Evolutionary conservation across 108 stramenopile species (phyloP), one percentile per base, ranked within the genome.

Genomic region (Chaetoceros tenuissimus): DNA sequence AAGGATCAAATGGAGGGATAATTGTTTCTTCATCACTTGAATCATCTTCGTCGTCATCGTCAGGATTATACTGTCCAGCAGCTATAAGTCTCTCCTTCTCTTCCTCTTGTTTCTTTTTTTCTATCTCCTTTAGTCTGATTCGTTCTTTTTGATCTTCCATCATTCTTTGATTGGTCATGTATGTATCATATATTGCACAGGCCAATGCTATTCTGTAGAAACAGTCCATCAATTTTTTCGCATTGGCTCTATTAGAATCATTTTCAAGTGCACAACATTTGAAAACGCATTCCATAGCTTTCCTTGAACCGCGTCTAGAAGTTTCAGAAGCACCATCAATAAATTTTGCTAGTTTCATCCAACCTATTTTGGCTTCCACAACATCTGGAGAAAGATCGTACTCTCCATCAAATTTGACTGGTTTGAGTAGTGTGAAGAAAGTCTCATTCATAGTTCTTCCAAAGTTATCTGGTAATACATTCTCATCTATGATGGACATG

Each of bases 301-400:
- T 2, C 2, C 54, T 24, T 30, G 46, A 46, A 30, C 75, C 80
- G 23, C 72, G 34, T 46, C 75, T 57, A 3, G 47, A 59, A 30
- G 58, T 53, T 25, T 68, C 59, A 3, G 75, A 29, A 29, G 71
- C 31, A 13, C 80, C 80, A 27, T 66, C 68, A 59, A 77, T 77
- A 46, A 77, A 77, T 24, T 43, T 28, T 61, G 74, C 80, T 23
- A 81, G 31, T 28, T 53, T 49, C 34, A 22, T 56, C 69, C 61
- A 55, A 49, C 3, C 59, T 70, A 28, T 66, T 66, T 24, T 65
- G 66, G 31, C 73, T 68, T 18, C 51, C 66, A 28, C 28, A 24
- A 40, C 31, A 43, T 23, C 17, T 53, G 28, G 30, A 16, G 34
- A 16, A 23, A n/a, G 25, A 55, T 59, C 57, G 53, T 65, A 70